Base-by-base conservation (phyloP, 164 flowering plant species). In the Aristolochia fimbriata region DNA sequence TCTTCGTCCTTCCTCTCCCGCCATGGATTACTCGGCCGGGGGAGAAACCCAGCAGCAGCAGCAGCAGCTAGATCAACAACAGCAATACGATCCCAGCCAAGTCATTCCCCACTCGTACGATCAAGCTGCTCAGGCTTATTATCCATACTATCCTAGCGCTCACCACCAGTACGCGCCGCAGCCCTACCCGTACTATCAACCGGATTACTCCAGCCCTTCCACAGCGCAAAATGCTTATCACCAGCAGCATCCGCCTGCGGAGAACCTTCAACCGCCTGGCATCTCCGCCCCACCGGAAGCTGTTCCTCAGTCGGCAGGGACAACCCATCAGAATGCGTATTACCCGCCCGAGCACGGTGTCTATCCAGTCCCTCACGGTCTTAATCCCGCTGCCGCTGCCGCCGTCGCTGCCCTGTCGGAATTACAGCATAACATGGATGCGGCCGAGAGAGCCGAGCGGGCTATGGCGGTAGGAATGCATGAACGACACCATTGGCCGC, bases 371-470 rank as follows among this genome's bases (percentile, higher is more conserved):
- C 57, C 64, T 0, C 25, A 64, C 5, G 80, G 74, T 65, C 63
- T 77, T 37, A 72, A 77, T 57, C 70, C 78, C 5, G 78, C 78
- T 6, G 81, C 78, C 0, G 81, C 81, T 0, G 78, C 78, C 2
- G 78, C 81, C 2, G 73, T 73, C 21, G 71, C 75, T 6, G 81
- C 78, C 12, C 72, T 75, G 56, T 68, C 76, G 11, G 75, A 78
- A 61, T 58, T 75, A 68, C 65, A 74, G 19, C 81, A 78, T 31
- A 75, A 61, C 64, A 78, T 74, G 1, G 76, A 76, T 33, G 68
- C 51, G 0, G 72, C 74, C 78, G 76, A 65, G 13, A 78, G 74
- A 1, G 76, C 76, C n/a, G 74, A 74, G 66, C 57, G 81, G 56
- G 65, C 65, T 8, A 53, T 62, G 57, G 58, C 57, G 21, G 65